Evolutionary conservation across 805 yeast species (phyloP), one percentile per base, ranked within the genome.

Genomic region (Myxozyma udenii): DNA sequence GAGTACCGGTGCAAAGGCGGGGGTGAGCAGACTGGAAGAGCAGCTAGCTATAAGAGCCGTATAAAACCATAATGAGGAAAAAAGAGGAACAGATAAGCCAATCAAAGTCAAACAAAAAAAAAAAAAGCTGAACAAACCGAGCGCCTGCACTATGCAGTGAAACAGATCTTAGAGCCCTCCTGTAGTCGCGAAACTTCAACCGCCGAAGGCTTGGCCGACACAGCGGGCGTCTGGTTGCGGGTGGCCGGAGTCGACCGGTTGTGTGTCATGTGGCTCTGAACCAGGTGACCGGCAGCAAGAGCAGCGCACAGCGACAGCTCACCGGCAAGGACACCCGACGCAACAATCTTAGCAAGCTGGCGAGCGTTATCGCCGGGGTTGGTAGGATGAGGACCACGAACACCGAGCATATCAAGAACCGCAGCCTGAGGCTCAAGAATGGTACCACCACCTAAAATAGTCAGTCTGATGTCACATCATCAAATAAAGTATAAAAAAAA

Each of bases 241-340:
- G 61, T 50, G 4, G 60, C 50, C 35, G 66, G 53, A n/a, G 57
- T 50, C 16, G 71, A 62, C 70, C 98, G 83, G 75, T 93, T 93
- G 67, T 85, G 96, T 53, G 81, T 83, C 98, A 93, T 93, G 71
- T 93, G 99, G 61, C 95, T 85, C 74, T 88, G 95, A 35, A 93
- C 99, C 63, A 93, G 78, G 72, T 93, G 99, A 43, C 99, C 99
- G 25, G 98, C 98, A 7, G 98, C 98, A 61, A 93, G 79, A 1
- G 99, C 99, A 44, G 96, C 79, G 72, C 95, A 85, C 62, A 93
- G 78, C 1, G 98, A 91, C 50, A 93, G 77, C 70, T 93, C 99
- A 40, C 96, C 97, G 0, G 98, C 96, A 62, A 93, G 79, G 18
- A 93, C 98, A 32, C 95, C 90, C 46, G 95, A 82, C 1, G 98